These are phyloP conservation scores for Cystobasidium tubakii DNA, from an alignment of 768 basidiomycete genomes.

Conservation along the genomic window DNA sequence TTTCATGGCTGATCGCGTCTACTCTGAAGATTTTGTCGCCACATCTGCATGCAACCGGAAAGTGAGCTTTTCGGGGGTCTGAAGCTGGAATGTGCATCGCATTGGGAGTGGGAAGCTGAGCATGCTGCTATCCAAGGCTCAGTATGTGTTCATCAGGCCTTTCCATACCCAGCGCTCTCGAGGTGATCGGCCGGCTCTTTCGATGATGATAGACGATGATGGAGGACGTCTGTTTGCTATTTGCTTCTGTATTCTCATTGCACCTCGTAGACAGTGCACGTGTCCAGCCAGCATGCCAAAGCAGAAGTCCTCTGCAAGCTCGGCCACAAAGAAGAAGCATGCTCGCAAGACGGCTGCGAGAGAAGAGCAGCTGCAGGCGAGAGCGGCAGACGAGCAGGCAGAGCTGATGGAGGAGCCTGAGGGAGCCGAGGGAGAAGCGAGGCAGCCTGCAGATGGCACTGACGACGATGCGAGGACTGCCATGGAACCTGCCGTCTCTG, in stretches of 20 bases:
- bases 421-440: too few species aligned
- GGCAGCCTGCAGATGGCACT: neutral
- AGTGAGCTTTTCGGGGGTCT: too few species aligned
- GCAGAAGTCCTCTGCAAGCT: conserved; percentile 9
- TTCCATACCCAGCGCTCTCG: too few species aligned
- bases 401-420: neutral
- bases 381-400: neutral
- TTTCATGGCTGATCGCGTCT: neutral
- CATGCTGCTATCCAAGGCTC: too few species aligned
- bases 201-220: too few species aligned
- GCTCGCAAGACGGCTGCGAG: conserved; percentile 5
- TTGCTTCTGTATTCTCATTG: too few species aligned
- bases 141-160: too few species aligned
- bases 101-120: too few species aligned
- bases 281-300: conserved; percentile 23
- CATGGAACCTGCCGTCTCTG: neutral
- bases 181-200: too few species aligned
- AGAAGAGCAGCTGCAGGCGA: conserved; percentile 5
- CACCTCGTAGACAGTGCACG: too few species aligned
- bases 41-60: neutral
- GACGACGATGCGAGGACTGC: neutral
- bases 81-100: too few species aligned
- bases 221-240: too few species aligned
- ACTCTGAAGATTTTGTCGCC: neutral
- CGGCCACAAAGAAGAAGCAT: conserved; percentile 34